phyloP scores from a whole-genome alignment of 495 filamentous ascomycete species.

The Choiromyces venosus region DNA sequence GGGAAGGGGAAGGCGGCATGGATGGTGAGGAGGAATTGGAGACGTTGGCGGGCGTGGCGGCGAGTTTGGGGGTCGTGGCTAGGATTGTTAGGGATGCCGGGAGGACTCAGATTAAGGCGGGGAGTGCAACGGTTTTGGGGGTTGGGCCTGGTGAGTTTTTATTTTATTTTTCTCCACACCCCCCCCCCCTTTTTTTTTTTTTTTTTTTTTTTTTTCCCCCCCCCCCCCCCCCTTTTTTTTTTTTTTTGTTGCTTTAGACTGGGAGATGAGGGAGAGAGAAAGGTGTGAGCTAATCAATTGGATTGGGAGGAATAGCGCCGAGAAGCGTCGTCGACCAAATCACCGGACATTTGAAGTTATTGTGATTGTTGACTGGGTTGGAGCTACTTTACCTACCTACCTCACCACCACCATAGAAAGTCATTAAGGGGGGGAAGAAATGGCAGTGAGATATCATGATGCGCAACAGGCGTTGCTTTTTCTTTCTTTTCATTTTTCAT shows the following conservation, averaged over 20 bases:
- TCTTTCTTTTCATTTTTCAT: conserved; percentile 5
- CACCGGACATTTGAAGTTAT: conserved; percentile 79
- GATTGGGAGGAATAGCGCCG: conserved; percentile 52
- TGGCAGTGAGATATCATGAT: conserved; percentile 1
- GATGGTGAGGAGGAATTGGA: conserved; percentile 67
- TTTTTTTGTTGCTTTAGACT: not conserved
- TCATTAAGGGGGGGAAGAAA: not conserved
- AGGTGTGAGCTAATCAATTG: conserved; percentile 11
- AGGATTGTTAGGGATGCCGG: conserved; percentile 92
- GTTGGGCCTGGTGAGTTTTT: conserved; percentile 56
- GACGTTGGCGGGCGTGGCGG: conserved; percentile 67
- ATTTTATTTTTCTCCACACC: not conserved
- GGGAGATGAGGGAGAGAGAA: not conserved
- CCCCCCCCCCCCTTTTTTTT: too few relatives aligned
- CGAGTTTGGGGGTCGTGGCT: conserved; percentile 77
- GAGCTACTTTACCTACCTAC: too few relatives aligned
- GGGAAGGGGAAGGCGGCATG: not conserved
- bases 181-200: too few relatives aligned
- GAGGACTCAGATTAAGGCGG: conserved; percentile 89
- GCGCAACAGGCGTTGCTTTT: conserved; percentile 14
- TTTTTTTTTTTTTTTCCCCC: not conserved
- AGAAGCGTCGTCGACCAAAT: conserved; percentile 80
- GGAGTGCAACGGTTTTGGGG: conserved; percentile 84
- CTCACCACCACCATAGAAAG: not conserved
- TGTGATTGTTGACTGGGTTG: conserved; percentile 49